A percentile compares a stretch with the other conserved stretches of the same genome.
phyloP scores from a whole-genome alignment of 495 filamentous ascomycete species.

The Aspergillus ostianus region DNA sequence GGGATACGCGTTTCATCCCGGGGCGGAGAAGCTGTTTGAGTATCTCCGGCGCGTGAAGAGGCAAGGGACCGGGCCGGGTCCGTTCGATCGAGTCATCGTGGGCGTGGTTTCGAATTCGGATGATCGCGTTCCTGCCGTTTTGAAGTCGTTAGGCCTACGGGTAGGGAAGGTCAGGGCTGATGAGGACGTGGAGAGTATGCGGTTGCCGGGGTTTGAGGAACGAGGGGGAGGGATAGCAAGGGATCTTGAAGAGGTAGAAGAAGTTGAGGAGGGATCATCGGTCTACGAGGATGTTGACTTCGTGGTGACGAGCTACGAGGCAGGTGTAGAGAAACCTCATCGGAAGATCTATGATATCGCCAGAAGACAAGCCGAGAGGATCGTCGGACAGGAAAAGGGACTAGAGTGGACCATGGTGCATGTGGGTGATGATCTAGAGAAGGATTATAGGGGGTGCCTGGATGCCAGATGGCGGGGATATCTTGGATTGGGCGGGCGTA shows the following conservation, averaged over 20 bases:
- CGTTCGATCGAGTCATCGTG: constrained; percentile 43
- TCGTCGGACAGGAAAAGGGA: constrained; percentile 7
- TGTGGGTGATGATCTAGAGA: constrained; percentile 64
- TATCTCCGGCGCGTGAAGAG: constrained; percentile 30
- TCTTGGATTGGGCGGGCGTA: constrained; percentile 16
- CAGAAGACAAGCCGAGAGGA: constrained; percentile 35
- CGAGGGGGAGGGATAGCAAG: constrained; percentile 1
- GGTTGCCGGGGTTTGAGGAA: constrained; percentile 43
- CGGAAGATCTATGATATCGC: constrained; percentile 62
- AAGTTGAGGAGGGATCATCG: not conserved
- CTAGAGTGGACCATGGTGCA: constrained; percentile 53
- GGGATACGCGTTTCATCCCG: constrained; percentile 60
- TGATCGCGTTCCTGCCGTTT: constrained; percentile 60
- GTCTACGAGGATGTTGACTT: constrained; percentile 56
- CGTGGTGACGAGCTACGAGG: constrained; percentile 70
- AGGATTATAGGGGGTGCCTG: constrained; percentile 61
- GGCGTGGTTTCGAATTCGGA: constrained; percentile 81
- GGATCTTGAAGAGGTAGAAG: too few relatives aligned
- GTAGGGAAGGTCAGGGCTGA: constrained; percentile 46
- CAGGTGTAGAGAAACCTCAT: constrained; percentile 67
- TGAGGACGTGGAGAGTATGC: constrained; percentile 29
- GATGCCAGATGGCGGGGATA: constrained; percentile 64
- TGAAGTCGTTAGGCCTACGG: constrained; percentile 59
- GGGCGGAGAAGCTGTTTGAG: constrained; percentile 53
- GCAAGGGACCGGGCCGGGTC: not conserved